Evolutionary conservation across 2,329 filamentous ascomycete genomes (phyloP).

Genomic region (Aspergillus arachidicola): DNA sequence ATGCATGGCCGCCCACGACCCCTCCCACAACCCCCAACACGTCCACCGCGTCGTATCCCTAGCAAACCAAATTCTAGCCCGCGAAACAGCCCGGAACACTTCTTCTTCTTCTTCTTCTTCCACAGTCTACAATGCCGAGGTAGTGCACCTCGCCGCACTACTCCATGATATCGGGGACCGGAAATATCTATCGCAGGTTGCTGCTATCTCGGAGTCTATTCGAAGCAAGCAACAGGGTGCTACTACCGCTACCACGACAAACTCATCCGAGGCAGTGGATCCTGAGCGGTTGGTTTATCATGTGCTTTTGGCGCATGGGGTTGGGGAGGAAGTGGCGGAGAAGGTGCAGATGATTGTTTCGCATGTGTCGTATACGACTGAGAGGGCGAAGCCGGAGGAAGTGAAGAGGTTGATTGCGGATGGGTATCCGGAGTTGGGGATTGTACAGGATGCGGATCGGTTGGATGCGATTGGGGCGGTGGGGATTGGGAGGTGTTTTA

Average conservation of each 20-base stretch:
- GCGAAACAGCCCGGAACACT: constrained; percentile 44
- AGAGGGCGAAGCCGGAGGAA: constrained; percentile 63
- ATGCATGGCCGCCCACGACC: constrained; percentile 76
- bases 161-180: constrained; percentile 89
- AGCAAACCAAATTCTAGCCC: constrained; percentile 64
- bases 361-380: constrained; percentile 76
- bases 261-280: constrained; percentile 21
- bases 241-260: no score
- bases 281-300: constrained; percentile 29
- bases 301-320: constrained; percentile 48
- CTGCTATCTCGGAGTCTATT: constrained; percentile 7
- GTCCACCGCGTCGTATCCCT: constrained; percentile 78
- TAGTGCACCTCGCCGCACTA: constrained; percentile 70
- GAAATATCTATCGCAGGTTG: constrained; percentile 65
- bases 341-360: constrained; percentile 73
- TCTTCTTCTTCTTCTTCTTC: constrained; percentile 21
- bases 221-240: no score
- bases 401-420: constrained; percentile 63
- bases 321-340: constrained; percentile 59
- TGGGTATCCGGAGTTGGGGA: constrained; percentile 70
- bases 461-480: constrained; percentile 89
- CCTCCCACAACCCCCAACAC: constrained; percentile 85
- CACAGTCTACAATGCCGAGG: constrained; percentile 51
- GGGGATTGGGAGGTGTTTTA: constrained; percentile 77
- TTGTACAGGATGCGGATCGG: constrained; percentile 90